phyloP scores from a whole-genome alignment of 306 rosid genomes.

The Luffa aegyptiaca region DNA sequence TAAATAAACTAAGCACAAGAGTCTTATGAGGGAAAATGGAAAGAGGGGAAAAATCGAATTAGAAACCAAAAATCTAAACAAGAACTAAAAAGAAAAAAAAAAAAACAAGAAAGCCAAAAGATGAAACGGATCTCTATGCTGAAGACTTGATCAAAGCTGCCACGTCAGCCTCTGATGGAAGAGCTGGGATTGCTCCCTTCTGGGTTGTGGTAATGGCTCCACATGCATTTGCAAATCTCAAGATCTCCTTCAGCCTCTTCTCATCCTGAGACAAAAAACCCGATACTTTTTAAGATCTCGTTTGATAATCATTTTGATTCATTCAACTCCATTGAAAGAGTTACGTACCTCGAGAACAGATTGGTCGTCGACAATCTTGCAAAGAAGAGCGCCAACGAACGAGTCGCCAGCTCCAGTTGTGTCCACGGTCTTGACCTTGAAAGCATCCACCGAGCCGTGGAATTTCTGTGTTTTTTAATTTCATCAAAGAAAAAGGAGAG shows the following conservation, averaged over 20 bases:
- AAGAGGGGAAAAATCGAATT: neutral
- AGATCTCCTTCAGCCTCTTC: constrained; percentile 38
- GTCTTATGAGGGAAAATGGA: neutral
- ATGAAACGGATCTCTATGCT: constrained; percentile 1
- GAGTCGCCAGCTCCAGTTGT: constrained; percentile 98
- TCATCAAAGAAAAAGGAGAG: neutral
- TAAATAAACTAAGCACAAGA: neutral
- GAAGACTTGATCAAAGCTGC: constrained; percentile 34
- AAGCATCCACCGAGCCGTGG: constrained; percentile 66
- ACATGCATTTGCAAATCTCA: constrained; percentile 70
- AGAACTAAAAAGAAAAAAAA: neutral
- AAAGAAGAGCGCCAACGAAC: constrained; percentile 67
- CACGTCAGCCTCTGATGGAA: constrained; percentile 58
- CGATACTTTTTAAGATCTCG: fast-evolving
- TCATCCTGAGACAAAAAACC: constrained; percentile 47
- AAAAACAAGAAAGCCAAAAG: neutral
- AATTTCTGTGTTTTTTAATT: constrained; percentile 34
- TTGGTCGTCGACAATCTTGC: constrained; percentile 79
- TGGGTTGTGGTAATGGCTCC: constrained; percentile 91
- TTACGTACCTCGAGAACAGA: constrained; percentile 54
- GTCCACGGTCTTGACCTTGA: constrained; percentile 60
- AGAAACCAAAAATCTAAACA: neutral
- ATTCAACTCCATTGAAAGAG: neutral
- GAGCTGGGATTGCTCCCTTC: constrained; percentile 89
- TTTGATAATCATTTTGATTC: neutral